Percentiles rank a stretch among this genome's conserved stretches.
These are phyloP conservation scores for Yarrowia porcina DNA, from an alignment of 805 yeast species.

Conservation along the genomic window DNA sequence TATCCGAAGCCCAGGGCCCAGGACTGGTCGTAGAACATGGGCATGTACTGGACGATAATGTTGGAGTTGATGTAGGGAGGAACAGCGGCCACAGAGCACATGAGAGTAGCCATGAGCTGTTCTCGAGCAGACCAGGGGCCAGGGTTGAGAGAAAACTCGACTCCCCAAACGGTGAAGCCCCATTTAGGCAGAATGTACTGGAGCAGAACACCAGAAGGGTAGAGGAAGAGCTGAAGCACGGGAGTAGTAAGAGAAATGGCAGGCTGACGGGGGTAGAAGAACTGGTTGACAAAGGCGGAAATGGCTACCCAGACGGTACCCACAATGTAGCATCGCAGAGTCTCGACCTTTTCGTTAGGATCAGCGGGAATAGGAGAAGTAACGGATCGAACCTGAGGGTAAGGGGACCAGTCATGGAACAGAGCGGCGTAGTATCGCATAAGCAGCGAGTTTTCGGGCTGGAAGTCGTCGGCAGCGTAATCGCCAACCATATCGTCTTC, in stretches of 20 bases:
- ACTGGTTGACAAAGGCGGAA: slow-evolving; percentile 56
- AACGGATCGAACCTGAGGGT: slow-evolving; percentile 58
- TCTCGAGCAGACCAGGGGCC: slow-evolving; percentile 63
- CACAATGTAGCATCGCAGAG: slow-evolving; percentile 52
- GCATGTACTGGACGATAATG: slow-evolving; percentile 36
- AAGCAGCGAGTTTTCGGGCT: background rate
- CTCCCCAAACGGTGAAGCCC: slow-evolving; percentile 44
- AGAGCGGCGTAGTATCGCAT: slow-evolving; percentile 44
- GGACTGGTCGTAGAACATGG: slow-evolving; percentile 34
- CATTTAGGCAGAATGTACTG: slow-evolving; percentile 47
- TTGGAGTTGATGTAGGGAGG: slow-evolving; percentile 30
- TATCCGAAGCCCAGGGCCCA: slow-evolving; percentile 41
- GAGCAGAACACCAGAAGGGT: slow-evolving; percentile 54
- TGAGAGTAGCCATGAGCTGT: slow-evolving; percentile 50
- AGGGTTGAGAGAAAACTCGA: slow-evolving; percentile 49
- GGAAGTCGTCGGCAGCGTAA: background rate
- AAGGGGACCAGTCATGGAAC: slow-evolving; percentile 47
- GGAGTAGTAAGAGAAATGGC: slow-evolving; percentile 48
- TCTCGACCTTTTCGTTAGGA: slow-evolving; percentile 46
- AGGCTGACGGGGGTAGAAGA: slow-evolving; percentile 58
- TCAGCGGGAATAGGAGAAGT: slow-evolving; percentile 51
- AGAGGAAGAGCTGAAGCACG: slow-evolving; percentile 58
- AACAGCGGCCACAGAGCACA: slow-evolving; percentile 29
- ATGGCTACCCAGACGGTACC: slow-evolving; percentile 52
- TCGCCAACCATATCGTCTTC: slow-evolving; percentile 16